Conservation (phyloP, 2,329 filamentous ascomycete species). For the Neopestalotiopsis sp. region DNA sequence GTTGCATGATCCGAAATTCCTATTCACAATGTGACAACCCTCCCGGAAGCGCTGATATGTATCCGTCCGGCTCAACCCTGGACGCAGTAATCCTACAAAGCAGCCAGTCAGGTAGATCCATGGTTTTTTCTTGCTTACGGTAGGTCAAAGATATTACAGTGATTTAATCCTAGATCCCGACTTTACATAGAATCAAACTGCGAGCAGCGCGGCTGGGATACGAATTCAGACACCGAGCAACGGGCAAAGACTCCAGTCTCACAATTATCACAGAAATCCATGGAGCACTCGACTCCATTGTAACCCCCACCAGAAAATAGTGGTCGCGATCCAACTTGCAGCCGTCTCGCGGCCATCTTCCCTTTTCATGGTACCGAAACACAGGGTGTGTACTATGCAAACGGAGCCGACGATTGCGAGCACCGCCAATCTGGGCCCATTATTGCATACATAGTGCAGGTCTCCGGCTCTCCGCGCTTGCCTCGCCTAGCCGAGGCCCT, state of each 20-base stretch:
- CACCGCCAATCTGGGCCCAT: conserved; percentile 2
- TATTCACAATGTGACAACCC: not conserved
- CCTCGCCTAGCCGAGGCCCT: conserved; percentile 12
- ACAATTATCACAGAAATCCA: not conserved
- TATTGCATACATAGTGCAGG: not conserved
- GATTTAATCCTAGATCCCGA: not conserved
- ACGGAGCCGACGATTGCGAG: not conserved
- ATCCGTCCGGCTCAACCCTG: too few species aligned
- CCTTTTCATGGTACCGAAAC: not conserved
- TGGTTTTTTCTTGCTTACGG: too few species aligned
- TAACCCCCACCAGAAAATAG: conserved; percentile 9
- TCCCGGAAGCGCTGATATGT: too few species aligned
- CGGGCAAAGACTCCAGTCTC: not conserved
- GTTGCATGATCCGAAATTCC: not conserved
- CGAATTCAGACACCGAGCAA: conserved; percentile 15
- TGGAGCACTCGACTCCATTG: not conserved
- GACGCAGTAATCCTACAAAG: too few species aligned
- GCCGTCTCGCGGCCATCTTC: not conserved
- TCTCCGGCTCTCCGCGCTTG: not conserved
- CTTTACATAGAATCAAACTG: not conserved
- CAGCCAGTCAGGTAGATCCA: too few species aligned
- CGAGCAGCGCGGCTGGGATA: not conserved
- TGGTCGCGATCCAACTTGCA: not conserved
- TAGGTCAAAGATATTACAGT: not conserved
- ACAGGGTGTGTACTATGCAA: not conserved